phyloP scores from a whole-genome alignment of 129 eudicot species.

The Escallonia herrerae region DNA sequence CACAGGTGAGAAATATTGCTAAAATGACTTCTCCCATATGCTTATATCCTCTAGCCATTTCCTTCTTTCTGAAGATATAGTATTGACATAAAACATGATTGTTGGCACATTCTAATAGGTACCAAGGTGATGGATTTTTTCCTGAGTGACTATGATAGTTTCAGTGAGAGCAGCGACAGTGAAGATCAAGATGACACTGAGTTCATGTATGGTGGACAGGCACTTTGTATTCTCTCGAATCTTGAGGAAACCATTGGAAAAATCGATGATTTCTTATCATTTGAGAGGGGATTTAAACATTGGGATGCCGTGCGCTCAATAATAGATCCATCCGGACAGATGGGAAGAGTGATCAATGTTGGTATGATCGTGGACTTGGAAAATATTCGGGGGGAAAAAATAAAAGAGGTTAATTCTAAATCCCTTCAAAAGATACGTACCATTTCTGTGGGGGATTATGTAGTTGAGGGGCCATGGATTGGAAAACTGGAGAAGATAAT shows the following conservation, averaged over 20 bases:
- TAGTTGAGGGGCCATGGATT: constrained; percentile 68
- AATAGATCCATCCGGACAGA: constrained; percentile 51
- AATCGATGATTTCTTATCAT: constrained; percentile 80
- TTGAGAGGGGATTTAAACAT: constrained; percentile 58
- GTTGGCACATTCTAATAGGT: not conserved
- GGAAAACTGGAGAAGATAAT: constrained; percentile 69
- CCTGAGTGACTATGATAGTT: constrained; percentile 69
- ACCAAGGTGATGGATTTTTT: constrained; percentile 49
- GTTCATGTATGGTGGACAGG: constrained; percentile 68
- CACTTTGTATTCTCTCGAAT: constrained; percentile 59
- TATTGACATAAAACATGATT: not conserved
- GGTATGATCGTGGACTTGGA: constrained; percentile 67
- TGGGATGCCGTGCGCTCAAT: constrained; percentile 60
- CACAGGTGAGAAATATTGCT: too few species aligned
- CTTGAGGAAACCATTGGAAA: constrained; percentile 78
- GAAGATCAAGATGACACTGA: constrained; percentile 75
- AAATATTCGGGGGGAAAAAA: constrained; percentile 40
- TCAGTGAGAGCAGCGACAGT: constrained; percentile 78
- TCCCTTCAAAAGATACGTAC: constrained; percentile 50
- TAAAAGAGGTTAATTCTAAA: constrained; percentile 41
- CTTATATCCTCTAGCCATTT: not conserved
- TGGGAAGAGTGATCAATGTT: constrained; percentile 57
- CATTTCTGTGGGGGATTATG: constrained; percentile 57
- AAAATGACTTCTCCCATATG: too few species aligned
- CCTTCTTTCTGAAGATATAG: not conserved